Conservation (phyloP, 805 yeast species). For the Kodamaea sagamina region DNA sequence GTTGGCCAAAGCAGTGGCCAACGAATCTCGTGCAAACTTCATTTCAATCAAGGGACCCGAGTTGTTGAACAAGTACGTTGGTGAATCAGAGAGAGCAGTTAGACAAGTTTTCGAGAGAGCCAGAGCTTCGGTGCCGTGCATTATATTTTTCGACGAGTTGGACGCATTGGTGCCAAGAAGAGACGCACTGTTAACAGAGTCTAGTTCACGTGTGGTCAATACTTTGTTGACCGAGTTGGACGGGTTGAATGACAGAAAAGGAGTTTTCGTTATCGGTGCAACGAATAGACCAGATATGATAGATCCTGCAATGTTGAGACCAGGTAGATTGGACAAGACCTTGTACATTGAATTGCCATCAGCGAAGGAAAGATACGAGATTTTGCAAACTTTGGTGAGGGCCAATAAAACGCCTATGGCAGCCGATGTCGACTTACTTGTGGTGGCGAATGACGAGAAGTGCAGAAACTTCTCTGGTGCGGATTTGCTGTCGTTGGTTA, state of each 20-base stretch:
- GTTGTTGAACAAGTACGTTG: slow-evolving; percentile 88
- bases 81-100: slow-evolving; percentile 92
- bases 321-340: slow-evolving; percentile 93
- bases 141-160: slow-evolving; percentile 91
- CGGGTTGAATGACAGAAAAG: slow-evolving; percentile 89
- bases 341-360: slow-evolving; percentile 87
- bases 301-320: slow-evolving; percentile 96
- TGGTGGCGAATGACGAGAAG: slow-evolving; percentile 71
- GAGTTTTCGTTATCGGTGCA: slow-evolving; percentile 94
- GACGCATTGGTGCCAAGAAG: slow-evolving; percentile 96
- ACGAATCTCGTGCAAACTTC: slow-evolving; percentile 94
- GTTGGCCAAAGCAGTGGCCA: slow-evolving; percentile 96
- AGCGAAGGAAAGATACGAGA: slow-evolving; percentile 75
- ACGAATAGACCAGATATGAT: slow-evolving; percentile 98
- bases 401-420: slow-evolving; percentile 77
- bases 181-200: slow-evolving; percentile 83
- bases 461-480: slow-evolving; percentile 95
- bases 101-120: slow-evolving; percentile 93
- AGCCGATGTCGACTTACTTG: slow-evolving; percentile 56
- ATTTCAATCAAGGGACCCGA: slow-evolving; percentile 97
- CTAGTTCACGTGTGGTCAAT: slow-evolving; percentile 91
- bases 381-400: slow-evolving; percentile 71
- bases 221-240: slow-evolving; percentile 92
- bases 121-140: slow-evolving; percentile 89
- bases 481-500: slow-evolving; percentile 84